A percentile compares a stretch with the other conserved stretches of the same genome.
phyloP scores from a whole-genome alignment of 352 stramenopile species.

The Phytophthora pisi region DNA sequence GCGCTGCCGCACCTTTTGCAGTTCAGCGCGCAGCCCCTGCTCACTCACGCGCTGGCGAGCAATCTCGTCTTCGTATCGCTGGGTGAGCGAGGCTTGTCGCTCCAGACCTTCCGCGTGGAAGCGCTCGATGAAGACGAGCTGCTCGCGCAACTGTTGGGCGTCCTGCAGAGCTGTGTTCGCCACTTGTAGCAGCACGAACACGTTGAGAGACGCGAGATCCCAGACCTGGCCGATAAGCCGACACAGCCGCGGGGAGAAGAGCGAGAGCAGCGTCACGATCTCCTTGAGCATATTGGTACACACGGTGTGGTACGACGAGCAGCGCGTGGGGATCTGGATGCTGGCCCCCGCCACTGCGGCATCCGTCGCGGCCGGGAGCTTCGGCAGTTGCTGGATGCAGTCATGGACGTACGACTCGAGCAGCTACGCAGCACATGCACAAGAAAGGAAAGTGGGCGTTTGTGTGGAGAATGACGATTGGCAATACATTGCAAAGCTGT shows the following conservation, averaged over 20 bases:
- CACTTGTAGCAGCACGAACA: conserved; percentile 67
- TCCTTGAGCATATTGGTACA: conserved; percentile 63
- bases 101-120: conserved; percentile 39
- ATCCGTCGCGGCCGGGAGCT: conserved; percentile 30
- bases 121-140: conserved; percentile 36
- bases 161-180: conserved; percentile 44
- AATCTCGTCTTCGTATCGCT: conserved; percentile 48
- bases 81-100: conserved; percentile 35
- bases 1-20: conserved; percentile 59
- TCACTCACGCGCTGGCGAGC: conserved; percentile 40
- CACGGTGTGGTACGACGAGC: conserved; percentile 54
- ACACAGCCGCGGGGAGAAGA: conserved; percentile 54
- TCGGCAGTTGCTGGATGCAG: conserved; percentile 55
- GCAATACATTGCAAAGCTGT: not conserved
- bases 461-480: not conserved
- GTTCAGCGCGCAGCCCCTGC: conserved; percentile 53
- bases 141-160: conserved; percentile 35
- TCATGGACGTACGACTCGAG: conserved; percentile 67
- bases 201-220: conserved; percentile 68
- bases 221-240: conserved; percentile 61
- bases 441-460: not conserved
- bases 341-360: conserved; percentile 9
- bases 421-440: conserved; percentile 21
- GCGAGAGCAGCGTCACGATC: conserved; percentile 43
- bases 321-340: conserved; percentile 45